A percentile compares a stretch with the other conserved stretches of the same genome.
Evolutionary conservation across 306 rosid genomes (phyloP).

Genomic region (Quercus glauca): DNA sequence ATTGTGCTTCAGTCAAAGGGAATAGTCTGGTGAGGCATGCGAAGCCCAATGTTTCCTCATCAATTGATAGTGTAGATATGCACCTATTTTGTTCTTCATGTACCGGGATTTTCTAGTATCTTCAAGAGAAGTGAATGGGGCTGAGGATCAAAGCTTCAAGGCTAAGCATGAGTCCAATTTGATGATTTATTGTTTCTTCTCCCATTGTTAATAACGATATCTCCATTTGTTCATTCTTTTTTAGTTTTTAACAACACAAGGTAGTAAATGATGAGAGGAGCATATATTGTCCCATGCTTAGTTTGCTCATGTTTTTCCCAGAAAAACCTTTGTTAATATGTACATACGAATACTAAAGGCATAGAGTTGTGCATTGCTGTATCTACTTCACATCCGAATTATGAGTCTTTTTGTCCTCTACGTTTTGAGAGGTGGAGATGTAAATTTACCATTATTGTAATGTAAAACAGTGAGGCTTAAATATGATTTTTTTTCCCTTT

Average conservation of each 20-base stretch:
- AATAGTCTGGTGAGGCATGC: constrained; percentile 22
- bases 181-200: constrained; percentile 10
- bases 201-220: constrained; percentile 1
- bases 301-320: background rate
- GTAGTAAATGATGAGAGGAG: constrained; percentile 15
- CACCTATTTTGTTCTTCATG: constrained; percentile 1
- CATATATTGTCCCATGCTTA: background rate
- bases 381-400: background rate
- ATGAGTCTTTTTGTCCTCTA: background rate
- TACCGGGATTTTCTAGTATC: constrained; percentile 2
- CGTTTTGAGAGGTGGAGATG: constrained; percentile 1
- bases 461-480: constrained; percentile 2
- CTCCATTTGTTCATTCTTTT: constrained; percentile 34
- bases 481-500: background rate
- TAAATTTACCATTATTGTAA: background rate
- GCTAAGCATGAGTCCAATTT: constrained; percentile 7
- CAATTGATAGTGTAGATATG: constrained; percentile 12
- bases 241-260: background rate
- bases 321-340: constrained; percentile 2
- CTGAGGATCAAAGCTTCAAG: constrained; percentile 2
- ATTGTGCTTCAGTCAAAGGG: constrained; percentile 40
- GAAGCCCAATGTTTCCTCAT: constrained; percentile 26
- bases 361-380: background rate
- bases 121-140: constrained; percentile 4
- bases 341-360: background rate